Evolutionary conservation across 2,329 filamentous ascomycete genomes (phyloP), one percentile per base, ranked within the genome.

Genomic region (Fusarium sororula): DNA sequence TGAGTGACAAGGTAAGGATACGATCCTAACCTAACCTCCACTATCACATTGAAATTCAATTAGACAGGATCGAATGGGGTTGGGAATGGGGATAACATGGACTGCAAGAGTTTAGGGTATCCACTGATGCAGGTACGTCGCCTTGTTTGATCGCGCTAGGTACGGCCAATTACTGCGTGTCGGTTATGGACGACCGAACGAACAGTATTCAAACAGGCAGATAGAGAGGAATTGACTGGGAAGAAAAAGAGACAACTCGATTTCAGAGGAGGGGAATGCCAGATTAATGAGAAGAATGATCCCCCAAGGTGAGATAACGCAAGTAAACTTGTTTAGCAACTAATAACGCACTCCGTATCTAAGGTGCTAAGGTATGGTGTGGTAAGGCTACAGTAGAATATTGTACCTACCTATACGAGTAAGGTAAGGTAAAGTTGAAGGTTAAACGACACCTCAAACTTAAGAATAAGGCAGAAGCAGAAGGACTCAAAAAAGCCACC

Each of bases 81-180:
- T 58, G 55, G 41, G 26, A 56, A 42, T 56, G 38, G 38, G 32
- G 32, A 58, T 58, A 50, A 28, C 45, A 53, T 51, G 28, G 28
- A 51, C 50, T 26, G 32, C 18, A 62, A 68, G 68, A 55, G 66
- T 30, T 41, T 30, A 58, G 70, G 57, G 73, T 77, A 76, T 64
- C 76, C 73, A 78, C 76, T 66, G 65, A 73, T 58, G 74, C 76
- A 73, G 71, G 76, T 77, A 74, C 74, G 66, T 77, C 58, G 58
- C 66, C 59, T 76, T 77, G 64, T 78, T 73, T 78, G 74, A 77
- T 78, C 58, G 71, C 70, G 73, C 70, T 77, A 55, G 51, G 35
- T 41, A 71, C 61, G 66, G 68, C 74, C 72, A 73, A 72, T 68
- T 70, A 63, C 67, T 66, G 44, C 32, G 58, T 66, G 66, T 60